Evolutionary conservation across 2,329 filamentous ascomycete species (phyloP), one percentile per base, ranked within the genome.

Genomic region (Hypoxylon sp.): DNA sequence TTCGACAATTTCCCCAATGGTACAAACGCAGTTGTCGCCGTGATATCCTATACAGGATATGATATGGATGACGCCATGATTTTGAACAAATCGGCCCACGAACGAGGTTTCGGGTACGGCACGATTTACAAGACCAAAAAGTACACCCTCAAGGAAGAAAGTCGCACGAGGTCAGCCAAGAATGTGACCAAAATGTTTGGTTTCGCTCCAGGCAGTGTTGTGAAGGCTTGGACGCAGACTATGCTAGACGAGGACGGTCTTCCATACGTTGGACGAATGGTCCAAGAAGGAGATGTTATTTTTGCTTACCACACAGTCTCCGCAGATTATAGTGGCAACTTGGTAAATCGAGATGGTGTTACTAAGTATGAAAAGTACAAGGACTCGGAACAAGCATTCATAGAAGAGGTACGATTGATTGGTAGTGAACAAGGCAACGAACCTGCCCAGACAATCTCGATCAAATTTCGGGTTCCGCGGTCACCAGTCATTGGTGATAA

Each of bases 21-120:
- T 29, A 94, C 90, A 76, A 99, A 99, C 76, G 94, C 94, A 8
- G 90, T 98, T 42, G 96, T 99, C 65, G 96, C 96, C 65, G 97
- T 99, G 80, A 97, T 99, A 71, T 98, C 95, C 0, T 99, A 99
- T 81, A 98, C 95, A 1, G 96, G 95, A 56, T 99, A 98, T 82
- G 96, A 99, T 86, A 99, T 99, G 96, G 96, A 99, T 86, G 96
- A 99, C 83, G 96, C 96, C 79, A 98, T 98, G 95, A 98, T 99
- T 78, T 86, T 99, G 78, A 98, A 98, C 85, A 98, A 98, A 80
- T 97, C 94, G 19, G 91, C 95, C 2, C 94, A 98, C 80, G 96
- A 99, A 81, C 90, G 96, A 73, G 96, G 96, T 13, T 98, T 99
- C 77, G 95, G 94, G 39, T 90, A 98, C 77, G 96, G 96, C 61